Evolutionary conservation across 352 stramenopile genomes (phyloP), one percentile per base, ranked within the genome.

Genomic region (Bremia lactucae): DNA sequence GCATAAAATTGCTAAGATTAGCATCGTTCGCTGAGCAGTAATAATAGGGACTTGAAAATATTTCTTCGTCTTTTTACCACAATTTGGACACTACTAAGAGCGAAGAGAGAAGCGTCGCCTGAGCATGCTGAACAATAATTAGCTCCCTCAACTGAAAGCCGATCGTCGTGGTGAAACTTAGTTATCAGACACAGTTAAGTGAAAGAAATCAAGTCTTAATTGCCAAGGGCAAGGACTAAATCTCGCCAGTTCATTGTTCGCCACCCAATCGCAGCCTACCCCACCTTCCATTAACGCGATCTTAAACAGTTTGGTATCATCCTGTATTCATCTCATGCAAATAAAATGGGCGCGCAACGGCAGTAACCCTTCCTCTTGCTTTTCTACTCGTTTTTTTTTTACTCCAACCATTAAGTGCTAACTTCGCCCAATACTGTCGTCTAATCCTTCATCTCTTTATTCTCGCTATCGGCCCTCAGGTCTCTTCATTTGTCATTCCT

Each of bases 181-280:
- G 67, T 56, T 78, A 72, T 72, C 55, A 72, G 49, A 74, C 66
- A 78, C 70, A 59, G 67, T 53, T 39, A 50, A 65, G 61, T 52
- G 56, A 72, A 74, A 62, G 16, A 38, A 38, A 36, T 57, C 50
- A 71, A 73, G 57, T 59, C 42, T 37, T 52, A 72, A 57, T n/a
- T n/a, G n/a, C n/a, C 19, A 53, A 47, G 42, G 55, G 35, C 41
- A 25, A 46, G 52, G 40, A 36, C 38, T 21, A 55, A 47, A 24
- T 39, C 36, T 43, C 15, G 31, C 26, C 1, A 28, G 47, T 36
- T 53, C 41, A 41, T 34, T 47, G 40, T 31, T 46, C 36, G 39
- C 21, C 36, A 54, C 36, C 31, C 37, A 56, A 57, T 42, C 44
- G 59, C 59, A 28, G 43, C 55, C 48, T 48, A 50, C 26, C 49